These are phyloP conservation scores for Graphilbum ipis-grandicollis DNA, from an alignment of 2,329 filamentous ascomycete species.

Conservation along the genomic window DNA sequence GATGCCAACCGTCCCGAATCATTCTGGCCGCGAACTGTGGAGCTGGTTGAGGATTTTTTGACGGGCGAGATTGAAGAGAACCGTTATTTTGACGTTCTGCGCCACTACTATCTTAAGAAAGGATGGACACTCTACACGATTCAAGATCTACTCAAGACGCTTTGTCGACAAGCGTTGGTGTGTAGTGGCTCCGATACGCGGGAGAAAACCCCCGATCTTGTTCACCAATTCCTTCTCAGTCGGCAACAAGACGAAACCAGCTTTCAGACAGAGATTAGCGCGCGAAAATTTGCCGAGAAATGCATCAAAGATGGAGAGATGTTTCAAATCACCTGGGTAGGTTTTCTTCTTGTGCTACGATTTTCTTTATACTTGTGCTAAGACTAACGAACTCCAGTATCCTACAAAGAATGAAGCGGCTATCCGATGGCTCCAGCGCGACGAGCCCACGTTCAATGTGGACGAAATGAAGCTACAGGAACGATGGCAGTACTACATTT, in stretches of 20 bases:
- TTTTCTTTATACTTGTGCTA: too few species aligned
- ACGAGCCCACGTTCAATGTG: conserved; percentile 66
- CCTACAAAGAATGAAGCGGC: conserved; percentile 52
- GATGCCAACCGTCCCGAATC: conserved; percentile 43
- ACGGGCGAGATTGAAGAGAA: conserved; percentile 64
- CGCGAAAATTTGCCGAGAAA: conserved; percentile 83
- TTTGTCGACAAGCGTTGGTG: conserved; percentile 65
- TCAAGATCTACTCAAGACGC: conserved; percentile 68
- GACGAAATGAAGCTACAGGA: conserved; percentile 74
- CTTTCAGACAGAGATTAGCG: conserved; percentile 75
- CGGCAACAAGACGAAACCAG: conserved; percentile 73
- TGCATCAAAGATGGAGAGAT: conserved; percentile 84
- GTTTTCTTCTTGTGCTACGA: too few species aligned
- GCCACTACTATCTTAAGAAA: conserved; percentile 76
- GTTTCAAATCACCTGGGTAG: conserved; percentile 80
- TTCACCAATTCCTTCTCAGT: conserved; percentile 70
- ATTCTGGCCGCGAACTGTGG: conserved; percentile 74
- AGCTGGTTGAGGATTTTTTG: conserved; percentile 75
- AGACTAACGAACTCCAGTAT: conserved; percentile 29
- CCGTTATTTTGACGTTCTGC: conserved; percentile 76
- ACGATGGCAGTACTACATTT: conserved; percentile 90
- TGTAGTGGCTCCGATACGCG: conserved; percentile 76
- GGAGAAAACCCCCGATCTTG: conserved; percentile 84
- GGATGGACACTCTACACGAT: conserved; percentile 92
- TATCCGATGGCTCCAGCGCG: conserved; percentile 52